Percentiles rank a stretch among this genome's conserved stretches.
Evolutionary conservation across 2,329 filamentous ascomycete genomes (phyloP).

Genomic region (Pyrenophora tritici-repentis): DNA sequence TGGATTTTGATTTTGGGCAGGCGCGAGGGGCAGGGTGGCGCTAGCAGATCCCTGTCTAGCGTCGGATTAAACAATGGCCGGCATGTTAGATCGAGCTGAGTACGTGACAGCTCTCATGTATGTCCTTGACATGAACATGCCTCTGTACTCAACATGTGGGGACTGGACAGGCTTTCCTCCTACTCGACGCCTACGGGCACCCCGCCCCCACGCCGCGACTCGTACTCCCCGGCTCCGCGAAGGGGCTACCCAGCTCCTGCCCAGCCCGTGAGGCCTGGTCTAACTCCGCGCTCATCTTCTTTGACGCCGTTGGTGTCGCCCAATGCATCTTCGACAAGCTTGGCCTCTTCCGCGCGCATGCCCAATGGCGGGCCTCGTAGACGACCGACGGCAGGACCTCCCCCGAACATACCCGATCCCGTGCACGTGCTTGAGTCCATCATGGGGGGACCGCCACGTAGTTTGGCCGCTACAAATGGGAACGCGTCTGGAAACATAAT

Average conservation of each 20-base stretch:
- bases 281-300: constrained; percentile 75
- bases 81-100: neutral
- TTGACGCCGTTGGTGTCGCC: constrained; percentile 70
- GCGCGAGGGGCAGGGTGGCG: constrained; percentile 33
- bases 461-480: constrained; percentile 18
- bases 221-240: constrained; percentile 73
- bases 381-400: constrained; percentile 59
- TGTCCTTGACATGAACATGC: too few species aligned
- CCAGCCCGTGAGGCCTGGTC: constrained; percentile 70
- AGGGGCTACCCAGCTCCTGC: constrained; percentile 71
- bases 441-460: constrained; percentile 53
- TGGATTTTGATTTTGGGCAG: constrained; percentile 42
- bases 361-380: constrained; percentile 72
- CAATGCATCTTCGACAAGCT: constrained; percentile 76
- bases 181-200: constrained; percentile 69
- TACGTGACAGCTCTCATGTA: neutral
- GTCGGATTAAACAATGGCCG: constrained; percentile 29
- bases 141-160: constrained; percentile 67
- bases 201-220: constrained; percentile 65
- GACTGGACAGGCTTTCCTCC: constrained; percentile 78
- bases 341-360: constrained; percentile 67
- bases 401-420: constrained; percentile 67
- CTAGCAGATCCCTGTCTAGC: constrained; percentile 32
- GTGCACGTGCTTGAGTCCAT: constrained; percentile 70
- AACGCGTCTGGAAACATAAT: constrained; percentile 34